phyloP scores from a whole-genome alignment of 148 eudicot genomes.

The Dianthus caryophyllus region DNA sequence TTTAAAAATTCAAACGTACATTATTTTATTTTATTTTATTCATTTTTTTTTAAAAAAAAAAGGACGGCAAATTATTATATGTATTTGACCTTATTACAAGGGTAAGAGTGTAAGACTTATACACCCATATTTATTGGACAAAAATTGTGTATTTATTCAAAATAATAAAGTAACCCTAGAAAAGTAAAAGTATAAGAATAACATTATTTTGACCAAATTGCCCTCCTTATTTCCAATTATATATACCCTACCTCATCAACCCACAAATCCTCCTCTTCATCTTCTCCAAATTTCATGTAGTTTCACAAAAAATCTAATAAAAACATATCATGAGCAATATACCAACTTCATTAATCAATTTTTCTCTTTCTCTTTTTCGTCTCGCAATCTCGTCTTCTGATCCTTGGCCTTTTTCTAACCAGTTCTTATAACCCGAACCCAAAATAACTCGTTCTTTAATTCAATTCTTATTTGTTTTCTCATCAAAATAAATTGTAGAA shows the following conservation, averaged over 20 bases:
- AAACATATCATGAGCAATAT: constrained; percentile 68
- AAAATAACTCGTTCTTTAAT: not conserved
- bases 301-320: not conserved
- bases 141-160: too few species aligned
- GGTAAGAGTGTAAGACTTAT: too few species aligned
- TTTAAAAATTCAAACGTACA: too few species aligned
- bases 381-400: constrained; percentile 72
- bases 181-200: not conserved
- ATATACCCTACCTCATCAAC: constrained; percentile 11
- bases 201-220: not conserved
- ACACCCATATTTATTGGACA: too few species aligned
- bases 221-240: constrained; percentile 7
- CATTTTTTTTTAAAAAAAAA: too few species aligned
- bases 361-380: constrained; percentile 59
- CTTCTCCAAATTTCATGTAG: constrained; percentile 16
- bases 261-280: constrained; percentile 16
- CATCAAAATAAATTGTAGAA: not conserved
- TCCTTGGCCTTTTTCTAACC: constrained; percentile 82
- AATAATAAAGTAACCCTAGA: not conserved
- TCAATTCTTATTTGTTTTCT: too few species aligned
- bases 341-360: constrained; percentile 64
- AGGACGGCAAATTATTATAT: too few species aligned
- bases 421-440: constrained; percentile 29
- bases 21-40: too few species aligned
- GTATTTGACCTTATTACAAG: too few species aligned